These are phyloP conservation scores for Drechslerella coelobrocha DNA, from an alignment of 2,329 filamentous ascomycete species.

Conservation along the genomic window DNA sequence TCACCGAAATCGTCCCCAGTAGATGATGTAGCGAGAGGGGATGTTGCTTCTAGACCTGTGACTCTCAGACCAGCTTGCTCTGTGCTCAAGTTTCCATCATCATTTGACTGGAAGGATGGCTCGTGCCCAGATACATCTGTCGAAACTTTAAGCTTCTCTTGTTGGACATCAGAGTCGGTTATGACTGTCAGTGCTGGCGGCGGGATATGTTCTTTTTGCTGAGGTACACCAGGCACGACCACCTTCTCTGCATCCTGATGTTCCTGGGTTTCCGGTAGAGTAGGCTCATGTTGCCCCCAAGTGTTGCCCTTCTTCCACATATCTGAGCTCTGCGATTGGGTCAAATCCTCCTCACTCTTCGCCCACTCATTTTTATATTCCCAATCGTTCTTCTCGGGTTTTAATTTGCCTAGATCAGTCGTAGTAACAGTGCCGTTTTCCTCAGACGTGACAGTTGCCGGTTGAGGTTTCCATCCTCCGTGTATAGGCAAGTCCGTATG, in stretches of 20 bases:
- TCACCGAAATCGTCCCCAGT: conserved; percentile 41
- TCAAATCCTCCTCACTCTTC: conserved; percentile 39
- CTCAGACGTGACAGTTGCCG: not conserved
- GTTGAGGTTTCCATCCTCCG: conserved; percentile 19
- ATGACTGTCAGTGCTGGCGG: not conserved
- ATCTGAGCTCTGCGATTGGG: conserved; percentile 29
- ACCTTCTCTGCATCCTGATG: not conserved
- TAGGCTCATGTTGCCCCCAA: conserved; percentile 25
- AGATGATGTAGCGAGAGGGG: conserved; percentile 13
- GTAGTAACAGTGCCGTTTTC: conserved; percentile 8
- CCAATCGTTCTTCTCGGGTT: conserved; percentile 31
- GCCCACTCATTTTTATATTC: conserved; percentile 48
- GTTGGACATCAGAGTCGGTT: not conserved
- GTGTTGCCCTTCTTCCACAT: conserved; percentile 37
- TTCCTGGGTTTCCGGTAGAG: conserved; percentile 8
- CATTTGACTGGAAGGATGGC: not conserved
- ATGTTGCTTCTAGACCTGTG: conserved; percentile 21
- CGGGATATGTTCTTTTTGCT: conserved; percentile 3
- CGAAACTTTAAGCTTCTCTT: not conserved
- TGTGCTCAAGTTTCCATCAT: not conserved
- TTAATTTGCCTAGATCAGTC: conserved; percentile 26
- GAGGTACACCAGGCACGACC: not conserved
- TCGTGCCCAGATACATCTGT: not conserved
- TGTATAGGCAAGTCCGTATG: conserved; percentile 20
- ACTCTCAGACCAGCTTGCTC: conserved; percentile 16